These are phyloP conservation scores for Lagenaria siceraria DNA, from an alignment of 306 rosid species.

Conservation along the genomic window DNA sequence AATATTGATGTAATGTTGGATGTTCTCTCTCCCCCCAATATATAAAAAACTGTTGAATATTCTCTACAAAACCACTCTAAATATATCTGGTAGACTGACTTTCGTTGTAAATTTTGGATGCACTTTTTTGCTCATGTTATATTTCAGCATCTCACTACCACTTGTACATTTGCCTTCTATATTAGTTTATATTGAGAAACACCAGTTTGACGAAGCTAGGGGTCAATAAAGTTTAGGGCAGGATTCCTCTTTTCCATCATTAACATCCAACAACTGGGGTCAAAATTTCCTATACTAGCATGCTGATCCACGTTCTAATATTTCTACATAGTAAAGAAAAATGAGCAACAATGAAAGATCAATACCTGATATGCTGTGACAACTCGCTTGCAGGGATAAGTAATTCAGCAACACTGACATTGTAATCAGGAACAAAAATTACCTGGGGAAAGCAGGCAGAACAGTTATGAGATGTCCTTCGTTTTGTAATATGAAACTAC, in stretches of 20 bases:
- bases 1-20: not conserved
- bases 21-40: not conserved
- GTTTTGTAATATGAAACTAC: not conserved
- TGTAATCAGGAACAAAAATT: constrained; percentile 88
- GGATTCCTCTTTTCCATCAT: not conserved
- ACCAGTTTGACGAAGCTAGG: not conserved
- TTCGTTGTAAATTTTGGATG: not conserved
- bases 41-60: not conserved
- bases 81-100: not conserved
- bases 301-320: not conserved
- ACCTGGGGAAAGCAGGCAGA: constrained; percentile 38
- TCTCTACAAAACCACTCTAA: not conserved
- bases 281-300: not conserved
- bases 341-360: not conserved
- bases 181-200: not conserved
- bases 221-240: not conserved
- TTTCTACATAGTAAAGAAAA: not conserved
- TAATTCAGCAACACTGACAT: constrained; percentile 88
- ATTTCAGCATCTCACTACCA: not conserved
- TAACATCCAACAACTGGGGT: not conserved
- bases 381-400: constrained; percentile 96
- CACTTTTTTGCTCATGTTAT: not conserved
- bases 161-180: not conserved
- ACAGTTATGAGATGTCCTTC: constrained; percentile 5
- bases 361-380: constrained; percentile 92